Percentiles rank a stretch among this genome's conserved stretches.
Evolutionary conservation across 768 basidiomycete species (phyloP).

Genomic region (Auriculariales sp.): DNA sequence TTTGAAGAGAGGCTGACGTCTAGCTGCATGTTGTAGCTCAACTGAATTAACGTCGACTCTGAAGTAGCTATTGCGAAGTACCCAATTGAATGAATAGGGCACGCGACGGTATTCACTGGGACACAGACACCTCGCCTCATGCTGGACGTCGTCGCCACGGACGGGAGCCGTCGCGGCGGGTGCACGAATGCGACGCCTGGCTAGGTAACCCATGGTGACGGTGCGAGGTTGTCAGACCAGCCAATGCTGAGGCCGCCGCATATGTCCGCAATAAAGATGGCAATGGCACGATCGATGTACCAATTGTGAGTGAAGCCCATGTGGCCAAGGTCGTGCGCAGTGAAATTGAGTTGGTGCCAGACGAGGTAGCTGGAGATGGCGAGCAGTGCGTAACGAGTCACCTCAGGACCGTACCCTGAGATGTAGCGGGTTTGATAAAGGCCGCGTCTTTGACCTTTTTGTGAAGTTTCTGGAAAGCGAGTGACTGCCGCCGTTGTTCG

Average conservation of each 20-base stretch:
- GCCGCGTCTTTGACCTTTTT: slow-evolving; percentile 60
- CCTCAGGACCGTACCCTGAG: slow-evolving; percentile 78
- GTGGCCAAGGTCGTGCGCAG: slow-evolving; percentile 90
- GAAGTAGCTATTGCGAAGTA: too few relatives aligned
- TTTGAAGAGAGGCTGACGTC: too few relatives aligned
- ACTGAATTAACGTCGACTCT: too few relatives aligned
- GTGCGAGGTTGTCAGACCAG: too few relatives aligned
- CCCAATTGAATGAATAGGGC: too few relatives aligned
- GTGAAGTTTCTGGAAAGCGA: slow-evolving; percentile 71
- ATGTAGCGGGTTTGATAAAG: slow-evolving; percentile 76
- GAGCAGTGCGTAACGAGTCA: slow-evolving; percentile 63
- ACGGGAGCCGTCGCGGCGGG: not conserved
- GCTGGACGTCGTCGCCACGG: too few relatives aligned
- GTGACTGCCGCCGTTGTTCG: slow-evolving; percentile 50
- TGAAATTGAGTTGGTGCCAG: slow-evolving; percentile 93
- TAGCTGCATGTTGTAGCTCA: too few relatives aligned
- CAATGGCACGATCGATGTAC: slow-evolving; percentile 63
- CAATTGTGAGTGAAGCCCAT: slow-evolving; percentile 85
- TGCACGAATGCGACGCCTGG: not conserved
- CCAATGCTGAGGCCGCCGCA: slow-evolving; percentile 88
- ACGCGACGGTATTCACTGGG: too few relatives aligned
- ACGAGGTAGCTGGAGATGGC: slow-evolving; percentile 44
- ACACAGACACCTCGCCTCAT: too few relatives aligned
- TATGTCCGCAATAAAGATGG: slow-evolving; percentile 69
- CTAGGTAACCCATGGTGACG: not conserved